A percentile compares a stretch with the other conserved stretches of the same genome.
Evolutionary conservation across 352 stramenopile species (phyloP).

Genomic region (Globisporangium ultimum): DNA sequence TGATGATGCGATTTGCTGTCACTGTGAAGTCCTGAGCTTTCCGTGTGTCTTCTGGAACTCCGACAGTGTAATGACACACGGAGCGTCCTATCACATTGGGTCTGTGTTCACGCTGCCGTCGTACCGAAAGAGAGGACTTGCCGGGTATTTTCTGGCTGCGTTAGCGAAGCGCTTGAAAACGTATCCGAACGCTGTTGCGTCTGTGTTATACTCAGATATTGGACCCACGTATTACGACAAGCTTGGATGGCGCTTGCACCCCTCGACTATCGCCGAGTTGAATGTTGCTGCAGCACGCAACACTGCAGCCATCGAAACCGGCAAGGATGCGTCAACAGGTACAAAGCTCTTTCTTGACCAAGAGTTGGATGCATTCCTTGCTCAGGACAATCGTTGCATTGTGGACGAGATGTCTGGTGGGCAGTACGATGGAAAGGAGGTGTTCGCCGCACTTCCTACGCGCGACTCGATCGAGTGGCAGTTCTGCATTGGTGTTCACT

Average conservation of each 20-base stretch:
- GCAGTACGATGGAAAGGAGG: slow-evolving; percentile 24
- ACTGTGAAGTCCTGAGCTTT: too few species aligned
- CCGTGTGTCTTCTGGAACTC: not conserved
- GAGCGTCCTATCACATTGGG: slow-evolving; percentile 56
- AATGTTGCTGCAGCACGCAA: slow-evolving; percentile 16
- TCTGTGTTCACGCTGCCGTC: slow-evolving; percentile 64
- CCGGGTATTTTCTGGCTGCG: slow-evolving; percentile 37
- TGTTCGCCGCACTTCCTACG: slow-evolving; percentile 43
- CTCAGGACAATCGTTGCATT: slow-evolving; percentile 33
- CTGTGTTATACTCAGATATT: slow-evolving; percentile 67
- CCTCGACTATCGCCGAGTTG: slow-evolving; percentile 40
- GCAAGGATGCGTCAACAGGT: not conserved
- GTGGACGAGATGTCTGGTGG: slow-evolving; percentile 24
- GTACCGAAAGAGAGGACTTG: slow-evolving; percentile 44
- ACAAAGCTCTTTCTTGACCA: slow-evolving; percentile 31
- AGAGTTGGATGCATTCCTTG: slow-evolving; percentile 33
- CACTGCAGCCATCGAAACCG: not conserved
- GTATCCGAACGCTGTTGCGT: slow-evolving; percentile 29
- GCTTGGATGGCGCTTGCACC: slow-evolving; percentile 51
- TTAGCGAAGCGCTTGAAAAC: slow-evolving; percentile 29
- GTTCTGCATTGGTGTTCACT: slow-evolving; percentile 55
- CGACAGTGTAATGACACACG: slow-evolving; percentile 31
- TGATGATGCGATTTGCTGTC: too few species aligned
- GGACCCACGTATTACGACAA: slow-evolving; percentile 60
- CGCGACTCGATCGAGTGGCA: slow-evolving; percentile 65